phyloP scores from a whole-genome alignment of 2,329 filamentous ascomycete species.

The Phoma sp. region DNA sequence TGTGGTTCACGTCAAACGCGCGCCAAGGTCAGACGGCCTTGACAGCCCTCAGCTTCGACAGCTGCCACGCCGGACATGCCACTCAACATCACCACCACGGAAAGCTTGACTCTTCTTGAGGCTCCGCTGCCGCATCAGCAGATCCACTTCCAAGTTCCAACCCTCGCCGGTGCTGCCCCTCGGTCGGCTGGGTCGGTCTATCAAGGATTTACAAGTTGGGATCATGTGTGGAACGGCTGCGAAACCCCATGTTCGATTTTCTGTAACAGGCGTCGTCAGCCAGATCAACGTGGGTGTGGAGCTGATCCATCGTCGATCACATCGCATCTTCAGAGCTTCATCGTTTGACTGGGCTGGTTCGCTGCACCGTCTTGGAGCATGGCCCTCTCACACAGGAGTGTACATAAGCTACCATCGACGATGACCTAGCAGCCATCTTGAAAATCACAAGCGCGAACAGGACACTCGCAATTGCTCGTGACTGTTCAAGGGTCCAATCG shows the following conservation, averaged over 20 bases:
- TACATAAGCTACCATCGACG: not conserved
- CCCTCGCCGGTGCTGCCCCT: slow-evolving; percentile 7
- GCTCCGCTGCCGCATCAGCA: not conserved
- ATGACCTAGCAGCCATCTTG: not conserved
- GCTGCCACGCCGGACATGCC: not conserved
- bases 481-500: not conserved
- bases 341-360: not conserved
- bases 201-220: not conserved
- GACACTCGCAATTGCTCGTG: too few relatives aligned
- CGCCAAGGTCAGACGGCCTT: slow-evolving; percentile 4
- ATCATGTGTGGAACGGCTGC: slow-evolving; percentile 7
- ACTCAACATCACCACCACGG: not conserved
- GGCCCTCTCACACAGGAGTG: not conserved
- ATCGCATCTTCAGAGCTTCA: slow-evolving; percentile 12
- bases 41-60: not conserved
- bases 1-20: slow-evolving; percentile 6
- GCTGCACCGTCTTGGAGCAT: not conserved
- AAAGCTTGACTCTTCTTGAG: not conserved
- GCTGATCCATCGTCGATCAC: slow-evolving; percentile 9
- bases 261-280: slow-evolving; percentile 18
- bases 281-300: slow-evolving; percentile 10
- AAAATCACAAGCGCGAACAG: not conserved
- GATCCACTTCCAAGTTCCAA: slow-evolving; percentile 11
- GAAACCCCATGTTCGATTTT: slow-evolving; percentile 6
- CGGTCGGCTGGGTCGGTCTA: slow-evolving; percentile 8